phyloP scores from a whole-genome alignment of 352 stramenopile species.

The Pythium dissimile region DNA sequence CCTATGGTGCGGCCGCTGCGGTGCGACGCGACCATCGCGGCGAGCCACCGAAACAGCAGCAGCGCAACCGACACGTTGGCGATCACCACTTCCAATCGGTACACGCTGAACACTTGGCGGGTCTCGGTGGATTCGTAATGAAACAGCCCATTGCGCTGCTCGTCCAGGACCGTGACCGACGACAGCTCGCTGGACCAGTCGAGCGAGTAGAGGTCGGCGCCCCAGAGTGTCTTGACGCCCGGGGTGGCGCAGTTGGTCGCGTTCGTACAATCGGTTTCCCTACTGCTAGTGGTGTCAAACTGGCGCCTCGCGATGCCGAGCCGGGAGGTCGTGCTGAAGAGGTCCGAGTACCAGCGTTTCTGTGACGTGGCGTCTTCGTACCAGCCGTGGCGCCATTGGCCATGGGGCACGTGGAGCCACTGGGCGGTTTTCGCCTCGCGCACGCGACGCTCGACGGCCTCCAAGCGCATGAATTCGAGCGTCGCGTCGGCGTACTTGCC shows the following conservation, averaged over 20 bases:
- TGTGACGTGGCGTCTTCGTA: constrained; percentile 19
- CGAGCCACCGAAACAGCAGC: constrained; percentile 40
- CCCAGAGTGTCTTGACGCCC: constrained; percentile 7
- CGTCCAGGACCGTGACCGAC: constrained; percentile 21
- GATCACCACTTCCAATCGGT: constrained; percentile 45
- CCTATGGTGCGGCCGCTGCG: constrained; percentile 20
- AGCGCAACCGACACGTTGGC: constrained; percentile 35
- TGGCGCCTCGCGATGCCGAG: constrained; percentile 26
- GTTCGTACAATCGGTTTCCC: constrained; percentile 28
- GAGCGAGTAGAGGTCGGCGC: constrained; percentile 7
- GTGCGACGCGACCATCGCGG: constrained; percentile 38
- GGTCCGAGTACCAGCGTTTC: constrained; percentile 28
- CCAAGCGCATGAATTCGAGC: constrained; percentile 9
- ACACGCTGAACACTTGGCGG: constrained; percentile 24
- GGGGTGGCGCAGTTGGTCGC: neutral
- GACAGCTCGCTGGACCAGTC: neutral
- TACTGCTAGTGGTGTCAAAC: constrained; percentile 31
- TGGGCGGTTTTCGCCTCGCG: constrained; percentile 32
- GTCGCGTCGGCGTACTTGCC: constrained; percentile 31
- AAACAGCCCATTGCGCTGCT: constrained; percentile 36
- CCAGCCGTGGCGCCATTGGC: constrained; percentile 42
- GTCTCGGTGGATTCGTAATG: constrained; percentile 14
- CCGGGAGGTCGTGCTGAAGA: constrained; percentile 26
- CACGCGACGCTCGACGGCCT: constrained; percentile 18
- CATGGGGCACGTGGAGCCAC: constrained; percentile 26